Conservation (phyloP, 768 basidiomycete genomes). For the Tulasnella sp. region DNA sequence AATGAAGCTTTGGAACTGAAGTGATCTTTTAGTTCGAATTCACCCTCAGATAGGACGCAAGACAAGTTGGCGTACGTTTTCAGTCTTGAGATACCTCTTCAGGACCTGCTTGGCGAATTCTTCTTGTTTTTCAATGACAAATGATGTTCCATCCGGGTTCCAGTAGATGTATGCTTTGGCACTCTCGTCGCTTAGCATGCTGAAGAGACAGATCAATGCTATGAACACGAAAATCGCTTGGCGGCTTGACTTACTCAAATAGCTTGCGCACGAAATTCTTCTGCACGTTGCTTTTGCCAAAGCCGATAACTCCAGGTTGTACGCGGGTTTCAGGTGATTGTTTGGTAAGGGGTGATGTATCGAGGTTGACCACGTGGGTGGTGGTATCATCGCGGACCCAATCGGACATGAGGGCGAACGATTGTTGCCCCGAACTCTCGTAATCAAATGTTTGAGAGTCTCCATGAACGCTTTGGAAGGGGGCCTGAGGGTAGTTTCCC, state of each 20-base stretch:
- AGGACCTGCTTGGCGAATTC: background rate
- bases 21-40: background rate
- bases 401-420: background rate
- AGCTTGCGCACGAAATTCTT: background rate
- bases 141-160: background rate
- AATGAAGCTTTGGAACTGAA: slow-evolving; percentile 91
- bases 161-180: background rate
- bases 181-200: background rate
- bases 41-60: background rate
- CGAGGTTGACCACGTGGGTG: background rate
- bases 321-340: background rate
- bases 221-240: background rate
- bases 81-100: background rate
- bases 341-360: background rate
- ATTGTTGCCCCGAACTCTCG: background rate
- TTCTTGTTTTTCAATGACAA: background rate
- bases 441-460: background rate
- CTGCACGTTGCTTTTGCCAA: background rate
- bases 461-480: background rate
- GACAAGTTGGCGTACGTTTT: background rate
- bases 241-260: background rate
- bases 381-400: background rate
- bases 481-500: no score
- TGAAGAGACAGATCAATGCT: background rate
- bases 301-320: background rate